These are phyloP conservation scores for Pulveroboletus ravenelii DNA, from an alignment of 768 basidiomycete genomes.

Conservation along the genomic window DNA sequence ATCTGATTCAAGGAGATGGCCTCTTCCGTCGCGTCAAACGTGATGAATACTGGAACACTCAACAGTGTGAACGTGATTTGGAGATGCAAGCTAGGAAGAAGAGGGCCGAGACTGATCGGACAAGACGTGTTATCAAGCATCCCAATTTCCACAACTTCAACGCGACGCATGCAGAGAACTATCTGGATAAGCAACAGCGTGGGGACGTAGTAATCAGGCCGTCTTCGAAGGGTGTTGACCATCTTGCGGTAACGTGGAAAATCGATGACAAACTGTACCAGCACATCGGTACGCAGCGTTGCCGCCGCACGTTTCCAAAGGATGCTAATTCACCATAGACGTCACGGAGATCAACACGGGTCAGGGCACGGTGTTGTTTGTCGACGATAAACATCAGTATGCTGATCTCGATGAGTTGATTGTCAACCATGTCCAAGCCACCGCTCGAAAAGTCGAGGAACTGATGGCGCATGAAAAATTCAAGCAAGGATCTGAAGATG, in stretches of 20 bases:
- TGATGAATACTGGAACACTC: constrained; percentile 63
- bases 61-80: constrained; percentile 59
- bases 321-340: constrained; percentile 42
- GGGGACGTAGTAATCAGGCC: constrained; percentile 97
- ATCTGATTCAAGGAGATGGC: constrained; percentile 59
- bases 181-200: constrained; percentile 83
- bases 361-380: constrained; percentile 61
- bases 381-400: constrained; percentile 77
- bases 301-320: neutral
- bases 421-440: constrained; percentile 93
- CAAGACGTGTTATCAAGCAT: constrained; percentile 89
- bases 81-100: constrained; percentile 80
- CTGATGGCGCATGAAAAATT: constrained; percentile 94
- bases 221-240: constrained; percentile 88
- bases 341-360: constrained; percentile 79
- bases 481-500: constrained; percentile 81
- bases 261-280: constrained; percentile 94
- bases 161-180: constrained; percentile 81
- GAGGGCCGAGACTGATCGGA: constrained; percentile 72
- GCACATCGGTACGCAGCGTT: constrained; percentile 71
- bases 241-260: constrained; percentile 98
- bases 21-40: constrained; percentile 54
- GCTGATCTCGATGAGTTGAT: constrained; percentile 95
- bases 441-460: constrained; percentile 90
- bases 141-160: constrained; percentile 98